A percentile compares a stretch with the other conserved stretches of the same genome.
phyloP scores from a whole-genome alignment of 441 rosid species.

The California macrophylla region DNA sequence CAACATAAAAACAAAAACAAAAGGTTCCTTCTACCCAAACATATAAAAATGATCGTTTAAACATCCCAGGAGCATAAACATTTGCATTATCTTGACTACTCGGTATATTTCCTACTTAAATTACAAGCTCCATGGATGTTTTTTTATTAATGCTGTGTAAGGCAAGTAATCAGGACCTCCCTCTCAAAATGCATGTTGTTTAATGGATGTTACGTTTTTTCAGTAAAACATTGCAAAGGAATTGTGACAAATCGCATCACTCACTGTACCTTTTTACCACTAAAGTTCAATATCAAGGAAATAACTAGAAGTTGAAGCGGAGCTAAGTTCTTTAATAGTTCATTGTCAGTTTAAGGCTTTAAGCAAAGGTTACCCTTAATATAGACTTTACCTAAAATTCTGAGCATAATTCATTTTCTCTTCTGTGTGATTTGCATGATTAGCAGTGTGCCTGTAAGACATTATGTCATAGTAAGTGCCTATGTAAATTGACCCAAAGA shows the following conservation, averaged over 20 bases:
- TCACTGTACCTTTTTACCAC: background rate
- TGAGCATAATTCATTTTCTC: background rate
- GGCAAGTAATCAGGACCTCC: background rate
- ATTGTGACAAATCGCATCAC: background rate
- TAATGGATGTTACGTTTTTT: background rate
- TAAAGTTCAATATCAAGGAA: background rate
- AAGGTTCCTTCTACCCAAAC: too few relatives aligned
- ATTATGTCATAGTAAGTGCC: background rate
- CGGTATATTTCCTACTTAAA: background rate
- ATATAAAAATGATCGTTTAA: too few relatives aligned
- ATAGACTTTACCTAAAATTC: background rate
- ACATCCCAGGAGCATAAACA: too few relatives aligned
- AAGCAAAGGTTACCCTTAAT: background rate
- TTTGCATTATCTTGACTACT: background rate
- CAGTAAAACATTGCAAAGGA: background rate
- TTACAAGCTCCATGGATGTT: background rate
- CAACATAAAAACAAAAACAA: too few relatives aligned
- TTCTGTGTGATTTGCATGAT: background rate
- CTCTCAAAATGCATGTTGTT: background rate
- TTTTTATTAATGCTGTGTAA: background rate
- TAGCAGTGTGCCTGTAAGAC: background rate
- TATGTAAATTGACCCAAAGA: too few relatives aligned
- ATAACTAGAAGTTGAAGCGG: background rate
- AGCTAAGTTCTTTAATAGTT: background rate
- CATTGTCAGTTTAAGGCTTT: background rate